Evolutionary conservation across 2,329 filamentous ascomycete genomes (phyloP).

Genomic region (Fusarium zealandicum): DNA sequence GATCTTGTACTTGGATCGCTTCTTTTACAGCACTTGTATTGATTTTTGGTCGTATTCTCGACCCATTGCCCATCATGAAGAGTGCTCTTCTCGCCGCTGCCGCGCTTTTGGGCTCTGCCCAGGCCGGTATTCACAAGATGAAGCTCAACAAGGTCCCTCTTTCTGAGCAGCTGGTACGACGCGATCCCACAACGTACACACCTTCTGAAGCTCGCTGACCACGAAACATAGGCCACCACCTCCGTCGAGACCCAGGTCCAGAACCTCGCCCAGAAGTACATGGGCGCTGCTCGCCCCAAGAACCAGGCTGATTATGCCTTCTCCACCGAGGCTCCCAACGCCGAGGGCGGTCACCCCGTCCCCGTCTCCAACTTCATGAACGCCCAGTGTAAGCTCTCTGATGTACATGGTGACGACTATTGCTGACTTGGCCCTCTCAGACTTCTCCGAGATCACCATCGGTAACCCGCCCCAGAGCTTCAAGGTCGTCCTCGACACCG

Average conservation of each 20-base stretch:
- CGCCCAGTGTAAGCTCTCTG: slow-evolving; percentile 81
- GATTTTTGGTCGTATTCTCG: slow-evolving; percentile 19
- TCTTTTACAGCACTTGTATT: background rate
- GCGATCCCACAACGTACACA: background rate
- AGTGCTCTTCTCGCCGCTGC: slow-evolving; percentile 79
- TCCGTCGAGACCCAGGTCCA: slow-evolving; percentile 83
- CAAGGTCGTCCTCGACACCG: slow-evolving; percentile 98
- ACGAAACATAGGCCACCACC: slow-evolving; percentile 67
- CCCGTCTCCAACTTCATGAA: slow-evolving; percentile 98
- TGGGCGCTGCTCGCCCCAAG: slow-evolving; percentile 73
- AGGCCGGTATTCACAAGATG: slow-evolving; percentile 91
- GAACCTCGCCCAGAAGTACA: slow-evolving; percentile 93
- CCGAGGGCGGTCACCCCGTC: slow-evolving; percentile 76
- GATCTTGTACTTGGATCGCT: slow-evolving; percentile 7
- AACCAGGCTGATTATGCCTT: slow-evolving; percentile 79
- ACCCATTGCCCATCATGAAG: slow-evolving; percentile 74
- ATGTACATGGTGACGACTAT: background rate
- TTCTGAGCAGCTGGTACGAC: slow-evolving; percentile 85
- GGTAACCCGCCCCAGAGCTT: slow-evolving; percentile 92
- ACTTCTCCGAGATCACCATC: slow-evolving; percentile 96
- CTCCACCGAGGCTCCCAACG: slow-evolving; percentile 72
- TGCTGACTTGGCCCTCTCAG: slow-evolving; percentile 54
- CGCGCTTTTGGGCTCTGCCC: slow-evolving; percentile 80
- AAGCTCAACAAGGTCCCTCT: slow-evolving; percentile 97
- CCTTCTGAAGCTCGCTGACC: slow-evolving; percentile 20